Evolutionary conservation across 345 rosid genomes (phyloP), one percentile per base, ranked within the genome.

Genomic region (Eucalyptus erythrocorys): DNA sequence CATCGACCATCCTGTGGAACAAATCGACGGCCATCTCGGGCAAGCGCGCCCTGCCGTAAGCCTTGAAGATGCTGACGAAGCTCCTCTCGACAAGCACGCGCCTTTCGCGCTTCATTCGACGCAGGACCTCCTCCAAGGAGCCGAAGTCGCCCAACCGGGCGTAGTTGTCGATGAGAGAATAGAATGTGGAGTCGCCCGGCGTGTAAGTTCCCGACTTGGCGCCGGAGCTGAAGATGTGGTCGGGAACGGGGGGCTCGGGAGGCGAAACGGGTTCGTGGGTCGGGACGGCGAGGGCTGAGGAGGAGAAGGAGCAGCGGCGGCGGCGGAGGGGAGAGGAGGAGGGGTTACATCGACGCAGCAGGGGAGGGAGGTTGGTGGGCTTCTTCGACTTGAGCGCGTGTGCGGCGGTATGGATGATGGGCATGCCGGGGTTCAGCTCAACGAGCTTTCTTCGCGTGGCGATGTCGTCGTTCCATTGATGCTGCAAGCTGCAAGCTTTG

Each of bases 141-240:
- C 59, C 86, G 27, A 98, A 95, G 93, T 98, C 96, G 86, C 94
- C 93, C 1, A 88, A 90, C 61, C 81, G 85, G 4, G 99, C 97
- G 88, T 92, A 92, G 86, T 86, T 93, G 87, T 95, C 93, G 86
- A 97, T 92, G 90, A 96, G 93, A 9, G 94, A 91, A 87, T 95
- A 97, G 43, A 96, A 94, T 64, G 98, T 94, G 30, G 98, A 96
- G 89, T 97, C 99, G 34, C 99, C 99, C 45, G 86, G 32, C 32
- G 91, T 91, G 91, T 92, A 97, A 55, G 98, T 94, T 82, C 99
- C 99, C 93, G 92, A 91, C 87, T 91, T 93, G 27, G 95, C 88
- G 87, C 91, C 89, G 3, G 94, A 93, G 42, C 89, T 91, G 90
- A 96, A 95, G 26, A 96, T 89, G 50, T 91, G 90, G 71, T 96